Evolutionary conservation across 2,329 filamentous ascomycete species (phyloP), one percentile per base, ranked within the genome.

Genomic region (Mollisia scopiformis): DNA sequence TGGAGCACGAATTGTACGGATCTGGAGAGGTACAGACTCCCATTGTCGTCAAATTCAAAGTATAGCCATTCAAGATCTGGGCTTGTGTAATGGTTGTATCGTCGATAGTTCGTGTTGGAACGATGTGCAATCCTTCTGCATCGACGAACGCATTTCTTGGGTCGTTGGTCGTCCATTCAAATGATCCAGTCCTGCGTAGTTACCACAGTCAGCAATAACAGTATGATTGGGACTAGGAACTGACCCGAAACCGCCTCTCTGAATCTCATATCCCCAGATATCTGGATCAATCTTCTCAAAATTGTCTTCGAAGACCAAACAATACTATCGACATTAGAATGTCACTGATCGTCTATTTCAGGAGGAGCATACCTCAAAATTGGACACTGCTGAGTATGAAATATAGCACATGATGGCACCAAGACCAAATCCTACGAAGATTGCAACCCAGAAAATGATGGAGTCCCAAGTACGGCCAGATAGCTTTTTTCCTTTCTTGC

Each of bases 1-100:
- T 83, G 49, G 55, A 58, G n/a, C 92, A 81, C 68, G 91, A 94
- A 71, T 86, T 78, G 3, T 73, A 76, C 63, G 78, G 83, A 31
- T 75, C 70, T 7, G 77, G 80, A 0, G 88, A 88, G 1, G 89
- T 90, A 76, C 91, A 93, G 19, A 78, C 84, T 39, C 86, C 86
- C 52, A 86, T 78, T 55, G 81, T 76, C 54, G 84, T 79, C 21
- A 94, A 83, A 71, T 93, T 84, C 65, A 93, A 72, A 0, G 75
- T 78, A 64, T 77, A 76, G 59, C 76, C 74, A 62, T 76, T 68
- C 55, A 69, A 73, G 14, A 80, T 68, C 35, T 79, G 68, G 27
- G 74, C 72, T 13, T 67, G 66, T 1, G 75, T 77, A 61, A 80
- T 77, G 55, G 64, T 46, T 0, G 76, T 77, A 0, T 72, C 75